Conservation (phyloP, 208 protist species). For the Leishmania braziliensis region DNA sequence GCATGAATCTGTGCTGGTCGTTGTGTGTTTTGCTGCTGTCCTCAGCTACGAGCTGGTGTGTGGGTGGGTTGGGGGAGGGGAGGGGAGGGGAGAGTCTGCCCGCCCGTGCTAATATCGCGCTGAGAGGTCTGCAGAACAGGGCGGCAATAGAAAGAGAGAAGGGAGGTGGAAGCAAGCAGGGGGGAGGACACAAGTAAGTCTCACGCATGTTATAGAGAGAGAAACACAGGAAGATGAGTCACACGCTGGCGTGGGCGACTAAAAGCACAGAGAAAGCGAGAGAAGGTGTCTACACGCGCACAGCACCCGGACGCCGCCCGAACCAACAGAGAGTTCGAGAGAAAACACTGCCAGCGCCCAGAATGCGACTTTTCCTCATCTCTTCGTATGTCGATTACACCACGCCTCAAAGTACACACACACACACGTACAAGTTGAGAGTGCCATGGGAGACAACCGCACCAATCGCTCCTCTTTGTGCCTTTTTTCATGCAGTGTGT, state of each 20-base stretch:
- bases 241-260: background rate
- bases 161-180: background rate
- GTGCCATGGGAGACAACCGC: no score
- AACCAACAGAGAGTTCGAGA: no score
- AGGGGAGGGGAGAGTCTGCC: background rate
- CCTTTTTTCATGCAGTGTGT: background rate
- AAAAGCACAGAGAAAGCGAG: background rate
- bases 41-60: background rate
- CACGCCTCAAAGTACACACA: background rate
- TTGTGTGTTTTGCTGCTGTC: background rate
- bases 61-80: background rate
- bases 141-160: background rate
- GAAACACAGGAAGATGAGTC: background rate
- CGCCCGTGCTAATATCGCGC: background rate
- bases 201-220: background rate
- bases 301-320: no score
- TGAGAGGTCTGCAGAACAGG: background rate
- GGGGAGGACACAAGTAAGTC: background rate
- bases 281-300: background rate
- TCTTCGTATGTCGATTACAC: no score
- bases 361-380: no score
- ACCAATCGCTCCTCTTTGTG: background rate
- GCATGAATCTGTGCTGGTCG: background rate
- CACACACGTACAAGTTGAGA: background rate
- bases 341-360: no score